These are phyloP conservation scores for Boletus sp. DNA, from an alignment of 1,284 basidiomycete genomes.

Conservation along the genomic window DNA sequence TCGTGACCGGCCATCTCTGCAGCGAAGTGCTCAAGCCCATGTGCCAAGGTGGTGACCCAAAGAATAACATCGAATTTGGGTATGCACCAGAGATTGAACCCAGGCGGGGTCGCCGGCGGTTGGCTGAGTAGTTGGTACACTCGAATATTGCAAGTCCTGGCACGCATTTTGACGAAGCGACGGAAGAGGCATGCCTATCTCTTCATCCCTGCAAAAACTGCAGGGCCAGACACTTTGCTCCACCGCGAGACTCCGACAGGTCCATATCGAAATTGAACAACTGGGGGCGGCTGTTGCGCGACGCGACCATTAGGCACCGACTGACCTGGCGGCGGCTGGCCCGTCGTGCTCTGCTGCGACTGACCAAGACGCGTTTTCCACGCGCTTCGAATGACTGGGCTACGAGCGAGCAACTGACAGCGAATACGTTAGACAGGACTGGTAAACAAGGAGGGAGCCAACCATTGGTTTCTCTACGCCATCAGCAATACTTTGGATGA, in stretches of 20 bases:
- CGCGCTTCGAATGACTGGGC: slow-evolving; percentile 56
- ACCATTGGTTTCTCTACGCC: slow-evolving; percentile 87
- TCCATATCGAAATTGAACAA: slow-evolving; percentile 56
- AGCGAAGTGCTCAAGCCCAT: slow-evolving; percentile 2
- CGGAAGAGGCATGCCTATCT: slow-evolving; percentile 40
- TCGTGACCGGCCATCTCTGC: slow-evolving; percentile 1
- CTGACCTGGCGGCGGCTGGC: slow-evolving; percentile 16
- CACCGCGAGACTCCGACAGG: slow-evolving; percentile 59
- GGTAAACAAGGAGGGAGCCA: slow-evolving; percentile 27
- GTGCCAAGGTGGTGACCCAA: slow-evolving; percentile 7
- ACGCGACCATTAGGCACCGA: slow-evolving; percentile 23
- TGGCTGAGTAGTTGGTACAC: slow-evolving; percentile 2
- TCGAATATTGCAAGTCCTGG: slow-evolving; percentile 6
- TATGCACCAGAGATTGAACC: slow-evolving; percentile 8
- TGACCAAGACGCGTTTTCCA: slow-evolving; percentile 58
- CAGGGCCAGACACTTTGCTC: slow-evolving; percentile 72
- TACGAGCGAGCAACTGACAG: slow-evolving; percentile 60
- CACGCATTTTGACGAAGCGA: slow-evolving; percentile 5
- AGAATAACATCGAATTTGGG: slow-evolving; percentile 8
- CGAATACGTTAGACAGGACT: slow-evolving; percentile 10
- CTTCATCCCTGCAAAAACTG: slow-evolving; percentile 59
- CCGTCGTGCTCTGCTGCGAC: slow-evolving; percentile 26
- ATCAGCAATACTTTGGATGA: slow-evolving; percentile 85
- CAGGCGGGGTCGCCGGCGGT: not conserved
- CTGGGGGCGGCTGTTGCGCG: slow-evolving; percentile 22